A percentile compares a stretch with the other conserved stretches of the same genome.
Evolutionary conservation across 345 rosid species (phyloP).

Genomic region (Theobroma cacao): DNA sequence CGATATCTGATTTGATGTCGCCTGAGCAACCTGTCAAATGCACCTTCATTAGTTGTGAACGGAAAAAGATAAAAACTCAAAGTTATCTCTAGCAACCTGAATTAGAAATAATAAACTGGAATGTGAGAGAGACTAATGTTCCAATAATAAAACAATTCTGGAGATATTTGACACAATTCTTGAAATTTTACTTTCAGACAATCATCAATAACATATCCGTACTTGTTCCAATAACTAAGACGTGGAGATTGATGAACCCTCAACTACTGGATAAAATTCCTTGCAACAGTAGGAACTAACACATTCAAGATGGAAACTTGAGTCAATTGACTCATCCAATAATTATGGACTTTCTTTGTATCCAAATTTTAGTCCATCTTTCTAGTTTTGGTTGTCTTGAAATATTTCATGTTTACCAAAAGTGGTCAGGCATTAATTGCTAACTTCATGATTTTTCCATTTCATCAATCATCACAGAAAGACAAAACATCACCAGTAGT

Average conservation of each 20-base stretch:
- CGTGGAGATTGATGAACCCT: background rate
- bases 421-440: background rate
- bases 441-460: background rate
- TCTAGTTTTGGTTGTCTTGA: background rate
- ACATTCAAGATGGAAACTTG: background rate
- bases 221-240: no score
- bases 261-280: background rate
- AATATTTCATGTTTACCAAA: background rate
- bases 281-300: background rate
- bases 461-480: background rate
- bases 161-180: background rate
- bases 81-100: background rate
- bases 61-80: background rate
- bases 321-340: background rate
- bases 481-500: background rate
- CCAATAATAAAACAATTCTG: background rate
- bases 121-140: background rate
- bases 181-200: background rate
- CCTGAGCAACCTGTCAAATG: constrained; percentile 63
- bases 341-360: background rate
- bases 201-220: background rate
- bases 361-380: background rate
- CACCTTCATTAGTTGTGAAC: background rate
- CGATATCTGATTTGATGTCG: constrained; percentile 78
- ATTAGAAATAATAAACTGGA: background rate